Percentiles rank a stretch among this genome's conserved stretches.
Conservation (phyloP, 768 basidiomycete species). For the Rickenella mellea region DNA sequence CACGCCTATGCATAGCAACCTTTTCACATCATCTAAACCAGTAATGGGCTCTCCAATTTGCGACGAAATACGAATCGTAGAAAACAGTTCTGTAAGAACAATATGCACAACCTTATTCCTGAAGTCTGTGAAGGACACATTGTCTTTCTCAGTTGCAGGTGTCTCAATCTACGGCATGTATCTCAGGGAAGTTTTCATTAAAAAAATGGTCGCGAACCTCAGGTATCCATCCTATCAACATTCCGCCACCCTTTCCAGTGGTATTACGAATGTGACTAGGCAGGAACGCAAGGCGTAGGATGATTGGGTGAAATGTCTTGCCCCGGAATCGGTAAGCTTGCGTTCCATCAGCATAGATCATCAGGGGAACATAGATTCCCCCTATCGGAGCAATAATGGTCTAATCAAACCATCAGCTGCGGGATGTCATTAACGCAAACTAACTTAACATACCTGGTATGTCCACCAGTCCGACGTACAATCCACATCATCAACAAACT, state of each 20-base stretch:
- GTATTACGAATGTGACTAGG: constrained; percentile 20
- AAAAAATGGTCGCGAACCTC: constrained; percentile 9
- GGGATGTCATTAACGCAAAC: too few relatives aligned
- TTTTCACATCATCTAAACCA: constrained; percentile 13
- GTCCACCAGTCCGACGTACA: too few relatives aligned
- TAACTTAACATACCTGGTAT: too few relatives aligned
- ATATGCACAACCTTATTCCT: constrained; percentile 22
- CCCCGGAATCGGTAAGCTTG: too few relatives aligned
- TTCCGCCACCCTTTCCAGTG: constrained; percentile 24
- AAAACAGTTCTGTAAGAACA: constrained; percentile 15
- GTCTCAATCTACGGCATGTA: constrained; percentile 17
- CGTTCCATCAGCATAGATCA: too few relatives aligned
- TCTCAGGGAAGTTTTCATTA: constrained; percentile 14
- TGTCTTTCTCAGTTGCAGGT: constrained; percentile 12
- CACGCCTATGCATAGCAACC: constrained; percentile 19
- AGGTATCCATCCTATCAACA: constrained; percentile 20
- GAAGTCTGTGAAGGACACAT: constrained; percentile 16
- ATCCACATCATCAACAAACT: too few relatives aligned
- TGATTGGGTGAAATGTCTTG: constrained; percentile 22
- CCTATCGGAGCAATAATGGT: too few relatives aligned
- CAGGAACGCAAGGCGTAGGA: constrained; percentile 17
- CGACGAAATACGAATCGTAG: constrained; percentile 10
- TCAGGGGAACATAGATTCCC: too few relatives aligned
- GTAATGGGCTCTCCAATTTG: constrained; percentile 14
- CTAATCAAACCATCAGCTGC: too few relatives aligned